Evolutionary conservation across 2,329 filamentous ascomycete genomes (phyloP), one percentile per base, ranked within the genome.

Genomic region (Erysiphe pulchra): DNA sequence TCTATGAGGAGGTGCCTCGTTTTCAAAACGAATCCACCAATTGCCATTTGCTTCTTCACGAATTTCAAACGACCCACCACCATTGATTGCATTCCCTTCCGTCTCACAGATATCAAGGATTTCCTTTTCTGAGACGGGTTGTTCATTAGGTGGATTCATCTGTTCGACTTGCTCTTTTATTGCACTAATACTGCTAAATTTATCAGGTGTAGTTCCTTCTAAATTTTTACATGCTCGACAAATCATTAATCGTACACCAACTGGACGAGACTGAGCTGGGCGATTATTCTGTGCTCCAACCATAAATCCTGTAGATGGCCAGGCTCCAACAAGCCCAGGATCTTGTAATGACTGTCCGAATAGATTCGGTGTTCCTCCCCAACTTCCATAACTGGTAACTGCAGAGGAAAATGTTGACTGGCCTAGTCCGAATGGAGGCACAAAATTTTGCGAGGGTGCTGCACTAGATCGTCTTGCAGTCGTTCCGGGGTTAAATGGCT

Each of bases 41-140:
- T 49, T 52, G 13, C 52, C 52, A 45, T 54, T 51, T 5, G 45
- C 50, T 46, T 56, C 53, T 44, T 49, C 45, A 16, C 57, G 55
- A 39, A 58, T 52, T n/a, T 80, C 75, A 56, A 98, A 92, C 24
- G 71, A 78, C n/a, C 90, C 90, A 40, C 87, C 87, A 41, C 90
- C 90, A 55, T 95, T 95, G 48, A 77, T 74, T 2, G 65, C 59
- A 54, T 80, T 92, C 47, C 90, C 90, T 58, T 93, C 83, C 0
- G 87, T 93, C 55, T 95, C 87, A 59, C 82, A 90, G 48, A 52
- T 80, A 47, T 81, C 75, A 36, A 87, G 68, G 53, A 95, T 68
- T 55, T 94, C 86, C 24, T 68, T 56, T 65, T 74, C 60, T 51
- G 66, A 59, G 65, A 73, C 54, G 2, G 59, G 54, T 7, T 61